Conservation (phyloP, 2,329 filamentous ascomycete species). For the Diaporthe vaccinii region DNA sequence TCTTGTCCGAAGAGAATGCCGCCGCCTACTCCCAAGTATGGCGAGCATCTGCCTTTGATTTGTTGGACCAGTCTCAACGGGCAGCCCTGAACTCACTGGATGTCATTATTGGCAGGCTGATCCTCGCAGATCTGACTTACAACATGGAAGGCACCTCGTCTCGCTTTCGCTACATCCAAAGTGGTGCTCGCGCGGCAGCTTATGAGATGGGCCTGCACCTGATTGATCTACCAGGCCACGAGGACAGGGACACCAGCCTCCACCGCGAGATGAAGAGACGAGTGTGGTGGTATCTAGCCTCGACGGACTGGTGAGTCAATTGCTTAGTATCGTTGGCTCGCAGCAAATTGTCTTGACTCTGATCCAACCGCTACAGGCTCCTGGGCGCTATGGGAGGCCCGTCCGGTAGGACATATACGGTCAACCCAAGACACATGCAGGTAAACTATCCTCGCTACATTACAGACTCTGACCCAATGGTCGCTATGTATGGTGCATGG, state of each 20-base stretch:
- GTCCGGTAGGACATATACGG: slow-evolving; percentile 52
- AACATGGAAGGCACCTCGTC: slow-evolving; percentile 55
- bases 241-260: slow-evolving; percentile 44
- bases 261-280: slow-evolving; percentile 55
- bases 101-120: slow-evolving; percentile 53
- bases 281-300: slow-evolving; percentile 60
- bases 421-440: slow-evolving; percentile 56
- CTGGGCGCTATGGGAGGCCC: slow-evolving; percentile 53
- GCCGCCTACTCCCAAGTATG: slow-evolving; percentile 45
- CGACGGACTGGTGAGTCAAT: slow-evolving; percentile 53
- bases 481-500: slow-evolving; percentile 19
- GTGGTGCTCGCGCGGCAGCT: slow-evolving; percentile 48
- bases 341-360: background rate
- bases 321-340: too few species aligned
- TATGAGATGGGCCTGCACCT: slow-evolving; percentile 56
- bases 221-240: slow-evolving; percentile 51
- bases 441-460: slow-evolving; percentile 55
- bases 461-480: slow-evolving; percentile 34
- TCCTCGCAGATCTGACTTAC: slow-evolving; percentile 55
- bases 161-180: slow-evolving; percentile 50
- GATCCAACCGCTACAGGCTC: slow-evolving; percentile 47
- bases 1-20: slow-evolving; percentile 43
- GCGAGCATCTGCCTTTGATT: slow-evolving; percentile 52
- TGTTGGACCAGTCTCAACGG: slow-evolving; percentile 53
- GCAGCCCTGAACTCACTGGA: slow-evolving; percentile 50